A percentile compares a stretch with the other conserved stretches of the same genome.
phyloP scores from a whole-genome alignment of 257 asterid species.

The Parsonsia alboflavescens region DNA sequence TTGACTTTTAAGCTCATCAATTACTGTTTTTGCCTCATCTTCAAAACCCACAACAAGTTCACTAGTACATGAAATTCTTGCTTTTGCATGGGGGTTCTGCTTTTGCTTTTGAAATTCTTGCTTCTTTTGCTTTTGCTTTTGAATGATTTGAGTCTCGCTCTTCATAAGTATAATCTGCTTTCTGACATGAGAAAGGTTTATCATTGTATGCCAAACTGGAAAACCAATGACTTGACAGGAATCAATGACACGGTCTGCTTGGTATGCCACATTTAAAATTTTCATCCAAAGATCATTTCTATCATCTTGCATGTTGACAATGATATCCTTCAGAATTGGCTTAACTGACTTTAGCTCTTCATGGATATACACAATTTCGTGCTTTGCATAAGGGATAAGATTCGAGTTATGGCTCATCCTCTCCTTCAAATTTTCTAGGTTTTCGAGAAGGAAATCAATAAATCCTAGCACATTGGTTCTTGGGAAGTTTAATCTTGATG shows the following conservation, averaged over 20 bases:
- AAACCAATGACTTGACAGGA: not conserved
- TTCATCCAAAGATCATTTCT: not conserved
- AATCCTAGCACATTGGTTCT: conserved; percentile 2
- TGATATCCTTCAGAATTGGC: not conserved
- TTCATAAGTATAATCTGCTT: not conserved
- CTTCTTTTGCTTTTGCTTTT: not conserved
- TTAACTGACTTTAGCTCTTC: not conserved
- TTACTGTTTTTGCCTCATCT: not conserved
- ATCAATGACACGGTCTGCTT: conserved; percentile 7
- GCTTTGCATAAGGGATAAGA: not conserved
- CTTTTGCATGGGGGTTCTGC: not conserved
- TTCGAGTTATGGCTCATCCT: not conserved
- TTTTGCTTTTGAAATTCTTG: not conserved
- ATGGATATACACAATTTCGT: not conserved
- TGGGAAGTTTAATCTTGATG: not conserved
- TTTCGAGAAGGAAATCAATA: not conserved
- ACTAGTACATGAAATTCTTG: not conserved
- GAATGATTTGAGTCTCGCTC: not conserved
- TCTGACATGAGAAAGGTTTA: not conserved
- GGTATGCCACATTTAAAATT: conserved; percentile 1
- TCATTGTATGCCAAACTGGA: conserved; percentile 1
- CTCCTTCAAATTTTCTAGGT: not conserved
- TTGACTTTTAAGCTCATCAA: not conserved
- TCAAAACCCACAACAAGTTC: conserved; percentile 5
- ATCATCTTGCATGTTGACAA: not conserved